Percentiles rank a stretch among this genome's conserved stretches.
These are phyloP conservation scores for Kalanchoe fedtschenkoi DNA, from an alignment of 164 flowering plant species.

Conservation along the genomic window DNA sequence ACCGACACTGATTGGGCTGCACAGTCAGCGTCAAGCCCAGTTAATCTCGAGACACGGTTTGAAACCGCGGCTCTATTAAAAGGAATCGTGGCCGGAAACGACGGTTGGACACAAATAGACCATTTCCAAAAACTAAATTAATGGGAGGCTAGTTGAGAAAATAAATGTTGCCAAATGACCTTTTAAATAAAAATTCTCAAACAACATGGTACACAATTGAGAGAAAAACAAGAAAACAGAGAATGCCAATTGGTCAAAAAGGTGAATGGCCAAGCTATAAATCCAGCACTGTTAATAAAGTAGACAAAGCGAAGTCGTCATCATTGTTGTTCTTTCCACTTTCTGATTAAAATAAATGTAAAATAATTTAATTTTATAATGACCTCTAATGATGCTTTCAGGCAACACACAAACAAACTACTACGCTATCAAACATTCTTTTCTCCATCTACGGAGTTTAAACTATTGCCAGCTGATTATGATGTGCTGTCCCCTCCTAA, in stretches of 20 bases:
- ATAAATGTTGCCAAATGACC: too few relatives aligned
- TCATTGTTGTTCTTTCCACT: background rate
- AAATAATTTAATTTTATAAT: background rate
- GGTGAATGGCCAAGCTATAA: background rate
- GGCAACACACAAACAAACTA: background rate
- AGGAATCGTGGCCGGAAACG: too few relatives aligned
- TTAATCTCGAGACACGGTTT: too few relatives aligned
- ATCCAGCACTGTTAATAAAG: background rate
- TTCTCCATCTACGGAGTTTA: background rate
- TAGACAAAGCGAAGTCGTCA: background rate
- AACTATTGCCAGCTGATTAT: background rate
- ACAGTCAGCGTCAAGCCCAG: too few relatives aligned
- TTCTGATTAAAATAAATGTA: background rate
- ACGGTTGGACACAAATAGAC: too few relatives aligned
- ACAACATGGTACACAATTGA: background rate
- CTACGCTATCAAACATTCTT: constrained; percentile 1
- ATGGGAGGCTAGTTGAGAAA: too few relatives aligned
- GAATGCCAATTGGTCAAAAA: background rate
- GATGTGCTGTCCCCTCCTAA: constrained; percentile 2
- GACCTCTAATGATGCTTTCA: background rate
- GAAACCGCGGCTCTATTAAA: too few relatives aligned
- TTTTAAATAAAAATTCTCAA: background rate
- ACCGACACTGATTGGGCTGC: too few relatives aligned
- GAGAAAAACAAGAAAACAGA: background rate
- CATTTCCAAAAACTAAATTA: too few relatives aligned